Conservation (phyloP, 2,329 filamentous ascomycete genomes). For the Grosmannia penicillata region DNA sequence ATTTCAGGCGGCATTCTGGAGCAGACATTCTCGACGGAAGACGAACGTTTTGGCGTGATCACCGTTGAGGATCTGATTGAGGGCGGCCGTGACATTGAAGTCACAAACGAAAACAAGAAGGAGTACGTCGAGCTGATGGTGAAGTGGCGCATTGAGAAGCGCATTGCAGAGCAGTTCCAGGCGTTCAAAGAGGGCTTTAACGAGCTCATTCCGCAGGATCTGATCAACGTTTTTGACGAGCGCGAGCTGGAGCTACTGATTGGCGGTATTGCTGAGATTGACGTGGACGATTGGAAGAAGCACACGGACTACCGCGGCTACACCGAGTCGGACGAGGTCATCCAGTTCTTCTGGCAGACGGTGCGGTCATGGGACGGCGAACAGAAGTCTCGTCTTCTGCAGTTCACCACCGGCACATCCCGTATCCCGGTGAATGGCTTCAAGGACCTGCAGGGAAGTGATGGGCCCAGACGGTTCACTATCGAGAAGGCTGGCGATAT, state of each 20-base stretch:
- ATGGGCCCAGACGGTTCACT: slow-evolving; percentile 87
- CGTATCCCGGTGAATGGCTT: slow-evolving; percentile 98
- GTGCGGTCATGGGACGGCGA: slow-evolving; percentile 96
- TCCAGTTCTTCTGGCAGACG: slow-evolving; percentile 97
- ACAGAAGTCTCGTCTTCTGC: slow-evolving; percentile 88
- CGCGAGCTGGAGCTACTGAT: slow-evolving; percentile 92
- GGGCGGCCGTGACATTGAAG: slow-evolving; percentile 77
- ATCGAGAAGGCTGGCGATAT: slow-evolving; percentile 96
- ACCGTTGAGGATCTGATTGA: slow-evolving; percentile 90
- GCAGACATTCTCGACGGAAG: slow-evolving; percentile 91
- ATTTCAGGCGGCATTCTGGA: slow-evolving; percentile 85
- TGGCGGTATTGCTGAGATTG: slow-evolving; percentile 98
- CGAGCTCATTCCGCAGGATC: slow-evolving; percentile 87
- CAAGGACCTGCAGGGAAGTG: slow-evolving; percentile 95
- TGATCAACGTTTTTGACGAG: slow-evolving; percentile 98
- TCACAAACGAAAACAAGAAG: slow-evolving; percentile 97
- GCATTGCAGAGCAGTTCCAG: slow-evolving; percentile 95
- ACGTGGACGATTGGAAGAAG: slow-evolving; percentile 99
- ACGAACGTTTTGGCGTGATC: slow-evolving; percentile 91
- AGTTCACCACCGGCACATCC: slow-evolving; percentile 95
- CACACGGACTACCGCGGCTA: slow-evolving; percentile 98
- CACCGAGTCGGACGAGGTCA: slow-evolving; percentile 92
- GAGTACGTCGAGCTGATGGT: slow-evolving; percentile 98
- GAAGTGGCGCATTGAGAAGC: slow-evolving; percentile 98
- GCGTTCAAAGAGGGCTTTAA: slow-evolving; percentile 96